A percentile compares a stretch with the other conserved stretches of the same genome.
These are phyloP conservation scores for Neopestalotiopsis sp. DNA, from an alignment of 2,329 filamentous ascomycete genomes.

Conservation along the genomic window DNA sequence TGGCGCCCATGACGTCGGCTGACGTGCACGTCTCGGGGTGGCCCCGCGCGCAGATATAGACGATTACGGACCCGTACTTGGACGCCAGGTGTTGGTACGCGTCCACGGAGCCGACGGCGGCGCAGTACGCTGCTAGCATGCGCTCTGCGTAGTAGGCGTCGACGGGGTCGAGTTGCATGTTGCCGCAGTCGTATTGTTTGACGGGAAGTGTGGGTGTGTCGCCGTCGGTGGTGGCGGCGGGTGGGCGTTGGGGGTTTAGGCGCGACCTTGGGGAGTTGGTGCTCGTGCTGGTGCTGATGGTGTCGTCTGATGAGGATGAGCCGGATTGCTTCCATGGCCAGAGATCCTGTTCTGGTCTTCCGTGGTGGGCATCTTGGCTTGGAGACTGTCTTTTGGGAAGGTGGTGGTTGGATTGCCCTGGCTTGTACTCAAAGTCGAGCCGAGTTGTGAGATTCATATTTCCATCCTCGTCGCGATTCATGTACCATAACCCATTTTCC, in stretches of 20 bases:
- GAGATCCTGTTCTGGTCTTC: background rate
- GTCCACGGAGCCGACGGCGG: background rate
- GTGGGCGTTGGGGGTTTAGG: background rate
- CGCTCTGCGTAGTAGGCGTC: background rate
- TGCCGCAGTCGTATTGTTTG: background rate
- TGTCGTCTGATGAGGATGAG: background rate
- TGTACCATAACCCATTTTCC: background rate
- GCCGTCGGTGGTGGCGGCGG: background rate
- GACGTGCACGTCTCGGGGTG: background rate
- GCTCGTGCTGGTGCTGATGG: background rate
- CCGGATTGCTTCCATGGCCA: background rate
- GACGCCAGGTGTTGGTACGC: constrained; percentile 8
- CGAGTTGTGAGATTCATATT: background rate
- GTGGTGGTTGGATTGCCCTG: no score
- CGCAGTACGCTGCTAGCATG: background rate
- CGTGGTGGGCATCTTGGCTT: background rate
- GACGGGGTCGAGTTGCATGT: background rate
- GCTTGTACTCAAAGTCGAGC: background rate
- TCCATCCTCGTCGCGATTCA: background rate
- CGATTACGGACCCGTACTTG: background rate
- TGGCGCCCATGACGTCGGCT: background rate
- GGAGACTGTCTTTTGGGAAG: no score
- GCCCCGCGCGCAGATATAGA: constrained; percentile 7
- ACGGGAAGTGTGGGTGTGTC: background rate
- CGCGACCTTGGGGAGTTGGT: background rate